These are phyloP conservation scores for Aspergillus alliaceus DNA, from an alignment of 2,329 filamentous ascomycete genomes.

Conservation along the genomic window DNA sequence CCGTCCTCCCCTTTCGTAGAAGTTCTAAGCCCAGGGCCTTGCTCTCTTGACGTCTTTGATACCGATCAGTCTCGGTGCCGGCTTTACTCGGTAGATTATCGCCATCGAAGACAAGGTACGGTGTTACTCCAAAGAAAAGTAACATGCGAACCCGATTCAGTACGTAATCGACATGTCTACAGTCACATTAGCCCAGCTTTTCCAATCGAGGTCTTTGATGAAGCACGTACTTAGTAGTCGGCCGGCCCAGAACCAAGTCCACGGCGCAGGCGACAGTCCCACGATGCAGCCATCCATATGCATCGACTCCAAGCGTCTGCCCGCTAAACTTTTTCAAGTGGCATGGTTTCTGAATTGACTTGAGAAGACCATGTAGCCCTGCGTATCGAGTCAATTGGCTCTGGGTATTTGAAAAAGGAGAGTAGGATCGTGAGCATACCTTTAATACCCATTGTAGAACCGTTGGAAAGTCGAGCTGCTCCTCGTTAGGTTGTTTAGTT, in stretches of 20 bases:
- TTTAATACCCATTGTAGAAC: conserved; percentile 47
- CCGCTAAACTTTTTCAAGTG: conserved; percentile 84
- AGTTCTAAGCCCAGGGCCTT: conserved; percentile 75
- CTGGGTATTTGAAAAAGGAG: background rate
- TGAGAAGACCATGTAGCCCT: conserved; percentile 88
- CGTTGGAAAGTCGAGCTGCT: conserved; percentile 27
- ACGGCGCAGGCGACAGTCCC: conserved; percentile 87
- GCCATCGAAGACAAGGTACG: conserved; percentile 94
- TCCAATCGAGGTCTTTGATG: no score
- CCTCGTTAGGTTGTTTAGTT: conserved; percentile 28
- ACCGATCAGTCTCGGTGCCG: conserved; percentile 75
- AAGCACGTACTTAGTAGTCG: conserved; percentile 75
- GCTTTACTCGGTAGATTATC: conserved; percentile 94
- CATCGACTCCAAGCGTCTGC: conserved; percentile 90
- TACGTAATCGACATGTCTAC: conserved; percentile 83
- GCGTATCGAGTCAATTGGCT: conserved; percentile 5
- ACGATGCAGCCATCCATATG: conserved; percentile 96
- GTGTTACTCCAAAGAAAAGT: conserved; percentile 87
- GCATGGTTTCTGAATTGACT: conserved; percentile 90
- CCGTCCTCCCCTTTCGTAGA: conserved; percentile 74
- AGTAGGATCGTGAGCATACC: conserved; percentile 27
- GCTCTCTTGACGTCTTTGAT: conserved; percentile 73
- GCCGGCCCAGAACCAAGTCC: conserved; percentile 84
- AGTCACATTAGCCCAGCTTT: conserved; percentile 51
- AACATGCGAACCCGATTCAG: conserved; percentile 93